phyloP scores from a whole-genome alignment of 116 monocot species.

The Dioscorea cayenensis region DNA sequence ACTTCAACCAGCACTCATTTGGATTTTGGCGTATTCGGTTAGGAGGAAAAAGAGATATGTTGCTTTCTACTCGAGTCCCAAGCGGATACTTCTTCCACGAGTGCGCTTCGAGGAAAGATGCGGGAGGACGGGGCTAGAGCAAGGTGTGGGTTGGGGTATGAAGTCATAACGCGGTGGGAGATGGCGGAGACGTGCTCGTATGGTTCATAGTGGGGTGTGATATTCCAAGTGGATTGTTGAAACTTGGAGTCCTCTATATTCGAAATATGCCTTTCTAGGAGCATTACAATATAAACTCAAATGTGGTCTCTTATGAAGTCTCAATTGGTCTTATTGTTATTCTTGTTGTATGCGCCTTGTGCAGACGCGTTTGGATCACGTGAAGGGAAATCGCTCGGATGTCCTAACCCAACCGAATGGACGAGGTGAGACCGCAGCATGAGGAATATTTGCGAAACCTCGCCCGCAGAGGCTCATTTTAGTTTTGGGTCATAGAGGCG shows the following conservation, averaged over 20 bases:
- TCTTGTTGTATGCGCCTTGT: constrained; percentile 19
- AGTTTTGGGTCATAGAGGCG: too few species aligned
- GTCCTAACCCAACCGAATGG: constrained; percentile 9
- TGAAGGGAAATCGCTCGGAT: constrained; percentile 13
- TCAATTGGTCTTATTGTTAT: constrained; percentile 29
- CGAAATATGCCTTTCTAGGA: constrained; percentile 2
- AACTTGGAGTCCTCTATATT: constrained; percentile 7
- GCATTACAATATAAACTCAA: neutral
- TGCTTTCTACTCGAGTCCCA: too few species aligned
- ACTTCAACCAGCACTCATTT: too few species aligned
- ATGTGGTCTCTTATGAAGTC: constrained; percentile 24
- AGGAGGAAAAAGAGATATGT: too few species aligned
- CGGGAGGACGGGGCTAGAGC: too few species aligned
- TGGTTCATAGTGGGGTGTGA: neutral
- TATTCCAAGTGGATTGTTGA: neutral
- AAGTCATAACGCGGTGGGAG: neutral
- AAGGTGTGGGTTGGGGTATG: too few species aligned
- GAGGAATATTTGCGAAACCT: too few species aligned
- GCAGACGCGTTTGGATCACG: constrained; percentile 18
- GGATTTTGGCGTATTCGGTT: too few species aligned
- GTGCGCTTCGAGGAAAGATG: too few species aligned
- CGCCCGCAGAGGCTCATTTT: too few species aligned
- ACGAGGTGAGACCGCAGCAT: too few species aligned
- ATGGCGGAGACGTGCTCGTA: constrained; percentile 1
- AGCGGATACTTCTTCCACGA: too few species aligned